A percentile compares a stretch with the other conserved stretches of the same genome.
These are phyloP conservation scores for Oidiodendron maius DNA, from an alignment of 495 filamentous ascomycete species.

Conservation along the genomic window DNA sequence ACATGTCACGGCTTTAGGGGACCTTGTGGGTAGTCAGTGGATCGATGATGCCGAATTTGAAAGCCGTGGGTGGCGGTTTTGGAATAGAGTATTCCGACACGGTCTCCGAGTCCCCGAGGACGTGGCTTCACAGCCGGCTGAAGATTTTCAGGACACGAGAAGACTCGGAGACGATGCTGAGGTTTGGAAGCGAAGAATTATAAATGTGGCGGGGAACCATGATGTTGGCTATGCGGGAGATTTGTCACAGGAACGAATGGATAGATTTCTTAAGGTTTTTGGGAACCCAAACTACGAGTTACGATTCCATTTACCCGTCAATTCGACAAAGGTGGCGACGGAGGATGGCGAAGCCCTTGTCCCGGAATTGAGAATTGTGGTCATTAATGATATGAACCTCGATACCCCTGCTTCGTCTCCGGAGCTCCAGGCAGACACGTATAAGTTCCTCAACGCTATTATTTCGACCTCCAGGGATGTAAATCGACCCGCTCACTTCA, in stretches of 20 bases:
- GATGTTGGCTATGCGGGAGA: conserved; percentile 96
- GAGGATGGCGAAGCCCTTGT: conserved; percentile 27
- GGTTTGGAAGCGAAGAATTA: conserved; percentile 67
- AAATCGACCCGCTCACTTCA: conserved; percentile 60
- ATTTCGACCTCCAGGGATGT: conserved; percentile 63
- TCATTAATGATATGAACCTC: conserved; percentile 87
- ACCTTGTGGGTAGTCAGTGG: conserved; percentile 96
- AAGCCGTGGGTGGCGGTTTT: conserved; percentile 64
- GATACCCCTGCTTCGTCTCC: conserved; percentile 69
- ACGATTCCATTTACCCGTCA: conserved; percentile 56
- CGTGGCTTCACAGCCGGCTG: conserved; percentile 38
- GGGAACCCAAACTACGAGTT: conserved; percentile 86
- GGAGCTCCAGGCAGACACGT: conserved; percentile 63
- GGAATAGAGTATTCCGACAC: conserved; percentile 71
- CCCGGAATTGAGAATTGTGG: conserved; percentile 70
- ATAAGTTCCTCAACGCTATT: conserved; percentile 68
- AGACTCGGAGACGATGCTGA: conserved; percentile 45
- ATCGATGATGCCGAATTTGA: conserved; percentile 79
- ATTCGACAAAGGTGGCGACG: conserved; percentile 25
- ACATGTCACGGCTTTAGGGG: conserved; percentile 84
- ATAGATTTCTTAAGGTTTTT: conserved; percentile 76
- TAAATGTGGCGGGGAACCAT: conserved; percentile 91
- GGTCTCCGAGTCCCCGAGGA: conserved; percentile 62
- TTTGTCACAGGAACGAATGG: conserved; percentile 60
- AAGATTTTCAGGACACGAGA: conserved; percentile 40